Conservation (phyloP, 441 rosid genomes). For the Mallotus repandus region DNA sequence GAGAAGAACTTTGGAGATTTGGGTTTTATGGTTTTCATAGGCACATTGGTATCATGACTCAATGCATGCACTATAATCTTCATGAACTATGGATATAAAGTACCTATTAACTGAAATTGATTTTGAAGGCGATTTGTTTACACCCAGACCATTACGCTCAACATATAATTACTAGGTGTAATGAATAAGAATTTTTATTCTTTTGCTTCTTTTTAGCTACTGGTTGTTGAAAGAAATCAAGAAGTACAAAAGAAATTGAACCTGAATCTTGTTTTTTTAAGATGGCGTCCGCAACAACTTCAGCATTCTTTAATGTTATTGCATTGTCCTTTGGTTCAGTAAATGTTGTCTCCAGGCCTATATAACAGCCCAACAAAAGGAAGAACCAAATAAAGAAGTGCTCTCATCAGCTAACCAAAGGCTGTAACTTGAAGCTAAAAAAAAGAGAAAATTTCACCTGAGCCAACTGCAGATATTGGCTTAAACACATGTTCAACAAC, state of each 20-base stretch:
- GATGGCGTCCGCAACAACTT: slow-evolving; percentile 43
- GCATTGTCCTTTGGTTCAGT: slow-evolving; percentile 38
- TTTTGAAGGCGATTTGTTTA: too few species aligned
- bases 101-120: too few species aligned
- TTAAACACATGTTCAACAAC: slow-evolving; percentile 17
- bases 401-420: not conserved
- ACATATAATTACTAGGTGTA: too few species aligned
- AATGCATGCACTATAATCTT: too few species aligned
- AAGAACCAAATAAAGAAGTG: too few species aligned
- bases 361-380: not conserved
- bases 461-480: slow-evolving; percentile 43
- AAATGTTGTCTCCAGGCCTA: slow-evolving; percentile 52
- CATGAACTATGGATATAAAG: too few species aligned
- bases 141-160: too few species aligned
- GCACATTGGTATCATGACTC: too few species aligned
- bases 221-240: not conserved
- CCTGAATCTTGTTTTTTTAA: slow-evolving; percentile 49
- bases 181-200: too few species aligned
- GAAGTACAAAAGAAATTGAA: not conserved
- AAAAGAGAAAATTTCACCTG: slow-evolving; percentile 33
- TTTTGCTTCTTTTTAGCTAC: too few species aligned
- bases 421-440: not conserved
- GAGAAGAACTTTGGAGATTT: too few species aligned
- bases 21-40: too few species aligned
- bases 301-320: slow-evolving; percentile 45